Percentiles rank a stretch among this genome's conserved stretches.
These are phyloP conservation scores for Rosa hybrid DNA, from an alignment of 331 rosid species.

Conservation along the genomic window DNA sequence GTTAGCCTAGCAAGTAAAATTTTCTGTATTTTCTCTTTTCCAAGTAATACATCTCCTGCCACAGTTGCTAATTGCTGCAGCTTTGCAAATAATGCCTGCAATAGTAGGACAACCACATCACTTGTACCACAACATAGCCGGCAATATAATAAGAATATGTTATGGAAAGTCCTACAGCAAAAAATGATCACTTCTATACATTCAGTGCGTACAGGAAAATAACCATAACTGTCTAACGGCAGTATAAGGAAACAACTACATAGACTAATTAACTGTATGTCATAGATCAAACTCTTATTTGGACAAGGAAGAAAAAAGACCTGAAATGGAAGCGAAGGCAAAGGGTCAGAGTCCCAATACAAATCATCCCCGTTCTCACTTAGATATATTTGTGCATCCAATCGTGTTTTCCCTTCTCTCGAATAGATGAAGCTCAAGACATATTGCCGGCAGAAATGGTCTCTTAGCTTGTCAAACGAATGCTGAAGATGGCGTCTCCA, in stretches of 20 bases:
- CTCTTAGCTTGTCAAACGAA: constrained; percentile 91
- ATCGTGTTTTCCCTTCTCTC: constrained; percentile 87
- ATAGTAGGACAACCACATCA: constrained; percentile 26
- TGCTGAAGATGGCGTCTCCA: constrained; percentile 95
- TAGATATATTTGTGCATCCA: constrained; percentile 82
- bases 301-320: constrained; percentile 40
- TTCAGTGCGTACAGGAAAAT: not conserved
- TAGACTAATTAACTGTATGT: not conserved
- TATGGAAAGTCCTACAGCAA: not conserved
- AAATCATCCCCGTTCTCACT: constrained; percentile 60
- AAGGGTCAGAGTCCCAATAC: constrained; percentile 59
- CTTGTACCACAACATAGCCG: constrained; percentile 16
- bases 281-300: not conserved
- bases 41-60: constrained; percentile 91
- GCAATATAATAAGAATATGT: not conserved
- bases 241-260: not conserved
- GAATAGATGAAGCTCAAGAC: constrained; percentile 91
- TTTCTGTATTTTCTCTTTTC: constrained; percentile 89
- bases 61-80: constrained; percentile 89
- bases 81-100: constrained; percentile 89
- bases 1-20: constrained; percentile 94
- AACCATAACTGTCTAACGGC: not conserved
- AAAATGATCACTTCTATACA: constrained; percentile 1
- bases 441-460: constrained; percentile 92
- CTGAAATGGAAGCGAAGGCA: constrained; percentile 99